These are phyloP conservation scores for Datura wrightii DNA, from an alignment of 257 asterid genomes.

Conservation along the genomic window DNA sequence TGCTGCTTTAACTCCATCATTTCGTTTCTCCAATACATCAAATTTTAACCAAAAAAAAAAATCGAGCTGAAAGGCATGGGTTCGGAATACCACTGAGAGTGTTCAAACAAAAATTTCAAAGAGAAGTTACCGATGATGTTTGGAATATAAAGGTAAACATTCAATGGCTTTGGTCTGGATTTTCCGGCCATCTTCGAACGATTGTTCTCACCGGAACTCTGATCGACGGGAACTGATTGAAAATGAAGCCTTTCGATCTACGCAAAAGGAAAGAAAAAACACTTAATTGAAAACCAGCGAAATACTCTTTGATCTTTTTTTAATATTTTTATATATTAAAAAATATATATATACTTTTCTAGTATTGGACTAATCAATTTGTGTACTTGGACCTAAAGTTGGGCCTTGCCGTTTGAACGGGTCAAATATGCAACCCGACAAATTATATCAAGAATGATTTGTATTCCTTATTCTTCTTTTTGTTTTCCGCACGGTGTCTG, in stretches of 20 bases:
- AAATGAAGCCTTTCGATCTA: slow-evolving; percentile 10
- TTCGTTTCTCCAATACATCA: not conserved
- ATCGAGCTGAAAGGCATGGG: not conserved
- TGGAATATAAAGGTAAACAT: slow-evolving; percentile 88
- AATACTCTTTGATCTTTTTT: not conserved
- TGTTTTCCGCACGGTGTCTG: not conserved
- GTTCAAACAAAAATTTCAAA: not conserved
- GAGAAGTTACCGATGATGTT: slow-evolving; percentile 72
- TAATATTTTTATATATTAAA: not conserved
- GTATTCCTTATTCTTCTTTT: not conserved
- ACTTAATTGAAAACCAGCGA: not conserved
- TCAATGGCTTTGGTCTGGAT: slow-evolving; percentile 60
- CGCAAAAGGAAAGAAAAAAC: not conserved
- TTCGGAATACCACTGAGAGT: not conserved
- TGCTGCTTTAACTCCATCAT: not conserved
- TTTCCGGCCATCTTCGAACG: slow-evolving; percentile 54
- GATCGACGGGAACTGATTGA: not conserved
- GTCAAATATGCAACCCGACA: not conserved
- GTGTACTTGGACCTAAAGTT: not conserved
- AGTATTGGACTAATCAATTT: not conserved
- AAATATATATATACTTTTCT: not conserved
- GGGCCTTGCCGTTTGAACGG: not conserved
- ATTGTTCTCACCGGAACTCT: not conserved
- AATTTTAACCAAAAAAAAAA: not conserved
- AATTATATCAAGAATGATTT: not conserved